A percentile compares a stretch with the other conserved stretches of the same genome.
Evolutionary conservation across 148 eudicot species (phyloP).

Genomic region (Rhododendron williamsianum): DNA sequence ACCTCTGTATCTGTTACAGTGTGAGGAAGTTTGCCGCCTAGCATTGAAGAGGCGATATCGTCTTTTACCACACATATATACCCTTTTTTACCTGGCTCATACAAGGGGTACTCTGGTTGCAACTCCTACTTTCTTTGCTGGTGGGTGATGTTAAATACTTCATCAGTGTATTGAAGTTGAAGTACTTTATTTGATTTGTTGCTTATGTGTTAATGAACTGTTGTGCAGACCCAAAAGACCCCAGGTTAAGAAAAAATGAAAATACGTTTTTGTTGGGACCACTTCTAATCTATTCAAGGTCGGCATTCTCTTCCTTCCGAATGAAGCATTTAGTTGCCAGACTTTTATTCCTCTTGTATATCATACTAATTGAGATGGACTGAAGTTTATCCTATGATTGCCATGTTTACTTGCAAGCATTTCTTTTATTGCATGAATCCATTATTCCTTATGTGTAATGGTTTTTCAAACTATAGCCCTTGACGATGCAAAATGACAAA

Average conservation of each 20-base stretch:
- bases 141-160: slow-evolving; percentile 29
- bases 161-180: not conserved
- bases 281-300: slow-evolving; percentile 84
- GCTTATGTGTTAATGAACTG: slow-evolving; percentile 10
- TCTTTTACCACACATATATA: slow-evolving; percentile 87
- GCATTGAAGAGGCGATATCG: slow-evolving; percentile 92
- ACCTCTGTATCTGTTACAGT: slow-evolving; percentile 34
- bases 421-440: not conserved
- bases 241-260: slow-evolving; percentile 56
- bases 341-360: not conserved
- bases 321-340: not conserved
- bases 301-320: slow-evolving; percentile 17
- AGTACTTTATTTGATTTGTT: not conserved
- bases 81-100: slow-evolving; percentile 90
- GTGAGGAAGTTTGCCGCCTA: slow-evolving; percentile 94
- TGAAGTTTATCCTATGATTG: not conserved
- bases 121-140: slow-evolving; percentile 83
- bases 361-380: not conserved
- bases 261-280: slow-evolving; percentile 87
- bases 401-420: not conserved
- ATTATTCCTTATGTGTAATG: not conserved
- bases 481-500: not conserved
- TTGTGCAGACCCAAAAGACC: slow-evolving; percentile 73
- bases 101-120: slow-evolving; percentile 90
- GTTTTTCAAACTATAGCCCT: not conserved